Conservation (phyloP, 2,329 filamentous ascomycete genomes). For the Didymella pomorum region DNA sequence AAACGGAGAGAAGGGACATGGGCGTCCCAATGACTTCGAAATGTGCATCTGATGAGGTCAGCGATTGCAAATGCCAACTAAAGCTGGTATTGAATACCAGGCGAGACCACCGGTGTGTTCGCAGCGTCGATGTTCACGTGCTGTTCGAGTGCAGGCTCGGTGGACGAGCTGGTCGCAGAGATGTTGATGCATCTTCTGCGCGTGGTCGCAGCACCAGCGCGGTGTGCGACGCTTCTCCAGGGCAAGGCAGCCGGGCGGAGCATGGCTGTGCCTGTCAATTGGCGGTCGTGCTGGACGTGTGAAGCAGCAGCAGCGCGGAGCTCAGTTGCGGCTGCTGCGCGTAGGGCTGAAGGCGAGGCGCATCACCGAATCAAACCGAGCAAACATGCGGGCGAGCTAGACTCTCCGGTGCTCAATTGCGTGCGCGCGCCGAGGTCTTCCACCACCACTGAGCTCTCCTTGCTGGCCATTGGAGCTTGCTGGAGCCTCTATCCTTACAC, state of each 20-base stretch:
- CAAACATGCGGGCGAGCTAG: constrained; percentile 26
- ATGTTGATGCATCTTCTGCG: constrained; percentile 55
- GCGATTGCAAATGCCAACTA: background rate
- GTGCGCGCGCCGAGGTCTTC: constrained; percentile 15
- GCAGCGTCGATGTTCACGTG: constrained; percentile 32
- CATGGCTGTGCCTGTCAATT: constrained; percentile 43
- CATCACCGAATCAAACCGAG: constrained; percentile 14
- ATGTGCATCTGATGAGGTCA: constrained; percentile 73
- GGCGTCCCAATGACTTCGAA: constrained; percentile 94
- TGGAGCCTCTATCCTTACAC: constrained; percentile 1
- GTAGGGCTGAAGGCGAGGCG: constrained; percentile 19
- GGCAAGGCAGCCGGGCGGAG: constrained; percentile 43
- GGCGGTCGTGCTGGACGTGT: constrained; percentile 24
- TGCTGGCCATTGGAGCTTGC: constrained; percentile 18
- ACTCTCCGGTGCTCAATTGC: constrained; percentile 12
- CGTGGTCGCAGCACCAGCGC: constrained; percentile 30
- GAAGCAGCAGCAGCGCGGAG: constrained; percentile 15
- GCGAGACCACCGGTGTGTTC: constrained; percentile 34
- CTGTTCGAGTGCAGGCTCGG: constrained; percentile 51
- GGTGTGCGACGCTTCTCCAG: constrained; percentile 33
- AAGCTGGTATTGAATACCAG: constrained; percentile 31
- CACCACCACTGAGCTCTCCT: constrained; percentile 23
- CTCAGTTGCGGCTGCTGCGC: constrained; percentile 13
- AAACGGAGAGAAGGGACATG: constrained; percentile 92
- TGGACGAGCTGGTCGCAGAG: constrained; percentile 54